Base-by-base conservation (phyloP, 345 rosid species). In the Firmiana major region DNA sequence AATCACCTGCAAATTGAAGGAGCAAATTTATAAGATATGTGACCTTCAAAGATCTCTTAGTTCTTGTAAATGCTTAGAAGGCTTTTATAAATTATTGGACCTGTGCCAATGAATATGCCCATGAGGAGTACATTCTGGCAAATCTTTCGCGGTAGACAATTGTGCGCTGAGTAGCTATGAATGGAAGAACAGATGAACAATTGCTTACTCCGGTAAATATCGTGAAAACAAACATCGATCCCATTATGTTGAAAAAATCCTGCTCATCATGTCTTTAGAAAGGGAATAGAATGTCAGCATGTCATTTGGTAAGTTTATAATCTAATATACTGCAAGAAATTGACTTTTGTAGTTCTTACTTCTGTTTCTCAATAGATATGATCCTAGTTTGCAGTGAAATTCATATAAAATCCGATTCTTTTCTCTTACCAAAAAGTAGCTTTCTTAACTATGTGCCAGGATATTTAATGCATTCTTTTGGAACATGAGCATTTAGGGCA, bases 71-170 rank as follows among this genome's bases (percentile, higher is more conserved):
- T n/a, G 21, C 54, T 58, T 46, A 22, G 26, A 12, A n/a, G 43
- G 21, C 19, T 46, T 28, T 21, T 48, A 9, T 40, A 28, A 71
- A 53, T 1, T 53, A 65, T 65, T 64, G 55, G 24, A 92, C 97
- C 91, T 92, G 90, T 73, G 94, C 83, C 59, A 85, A 74, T 51
- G 93, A 82, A 81, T 88, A 88, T 8, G 92, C 85, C 90, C 85
- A 83, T 22, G 91, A 82, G 9, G 91, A 84, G 81, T 89, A 90
- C 93, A 88, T 87, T 54, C 88, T 73, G 0, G 91, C 84, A 71
- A 89, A 89, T 68, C 86, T 87, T 83, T 92, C 93, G 2, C 93
- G 87, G 80, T 87, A 92, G 36, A 89, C 63, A 2, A 87, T 77
- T 22, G 21, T 78, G 17, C 91, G 78, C 49, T 90, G 87, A 0